Conservation (phyloP, 2,329 filamentous ascomycete species). For the Diaporthe sp. region DNA sequence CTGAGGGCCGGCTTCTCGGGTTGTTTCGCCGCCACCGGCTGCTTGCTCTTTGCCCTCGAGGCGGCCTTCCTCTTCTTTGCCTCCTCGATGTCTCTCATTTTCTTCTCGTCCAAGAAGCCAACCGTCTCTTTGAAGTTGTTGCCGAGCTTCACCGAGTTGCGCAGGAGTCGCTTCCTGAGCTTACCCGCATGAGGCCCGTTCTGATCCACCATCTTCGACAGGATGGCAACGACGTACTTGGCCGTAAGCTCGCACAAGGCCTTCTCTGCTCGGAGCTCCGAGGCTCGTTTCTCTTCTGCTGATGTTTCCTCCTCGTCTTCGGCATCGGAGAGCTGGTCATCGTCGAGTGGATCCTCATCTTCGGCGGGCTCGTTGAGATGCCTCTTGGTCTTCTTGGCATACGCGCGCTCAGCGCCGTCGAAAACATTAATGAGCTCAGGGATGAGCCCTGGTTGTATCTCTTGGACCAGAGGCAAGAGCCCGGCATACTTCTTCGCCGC, state of each 20-base stretch:
- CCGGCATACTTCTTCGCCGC: conserved; percentile 61
- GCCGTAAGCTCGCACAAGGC: conserved; percentile 87
- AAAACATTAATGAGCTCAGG: conserved; percentile 84
- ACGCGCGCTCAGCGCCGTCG: conserved; percentile 80
- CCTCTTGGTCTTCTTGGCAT: conserved; percentile 78
- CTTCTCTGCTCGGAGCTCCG: conserved; percentile 84
- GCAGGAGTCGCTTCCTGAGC: conserved; percentile 78
- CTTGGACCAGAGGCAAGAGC: conserved; percentile 75
- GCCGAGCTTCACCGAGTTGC: conserved; percentile 86
- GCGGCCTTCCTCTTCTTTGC: conserved; percentile 55
- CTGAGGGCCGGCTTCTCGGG: conserved; percentile 54
- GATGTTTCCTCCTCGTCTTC: conserved; percentile 67
- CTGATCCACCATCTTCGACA: conserved; percentile 80
- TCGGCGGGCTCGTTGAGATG: conserved; percentile 75
- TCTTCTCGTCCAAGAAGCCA: conserved; percentile 81
- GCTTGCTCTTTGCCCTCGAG: conserved; percentile 55
- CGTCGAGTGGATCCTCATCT: conserved; percentile 80
- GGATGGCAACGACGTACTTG: conserved; percentile 86
- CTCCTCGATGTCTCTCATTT: conserved; percentile 62
- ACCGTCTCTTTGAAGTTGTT: conserved; percentile 89
- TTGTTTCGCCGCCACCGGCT: conserved; percentile 47
- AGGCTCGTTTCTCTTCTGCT: conserved; percentile 71
- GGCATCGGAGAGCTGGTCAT: conserved; percentile 73
- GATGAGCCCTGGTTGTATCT: conserved; percentile 74
- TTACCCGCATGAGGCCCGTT: conserved; percentile 71